Base-by-base conservation (phyloP, 2,329 filamentous ascomycete genomes). In the Fusarium sterilihyphosum region DNA sequence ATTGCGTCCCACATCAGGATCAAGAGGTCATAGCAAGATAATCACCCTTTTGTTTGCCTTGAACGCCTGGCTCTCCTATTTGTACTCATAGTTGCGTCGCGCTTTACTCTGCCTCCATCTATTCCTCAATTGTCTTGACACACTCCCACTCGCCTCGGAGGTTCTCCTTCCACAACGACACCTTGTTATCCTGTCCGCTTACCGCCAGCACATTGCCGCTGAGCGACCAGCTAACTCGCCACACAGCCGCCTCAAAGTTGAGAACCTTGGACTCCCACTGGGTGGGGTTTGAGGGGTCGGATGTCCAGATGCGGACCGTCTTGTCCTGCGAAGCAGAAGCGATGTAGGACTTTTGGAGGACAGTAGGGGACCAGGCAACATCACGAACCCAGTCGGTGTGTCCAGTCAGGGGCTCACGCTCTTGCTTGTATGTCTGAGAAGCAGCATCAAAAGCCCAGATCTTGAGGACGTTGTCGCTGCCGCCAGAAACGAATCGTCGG, bases 131-230 rank as follows among this genome's bases (percentile, higher is more conserved):
- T 68, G 94, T 95, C 90, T 98, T 98, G 76, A 98, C 94, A 80
- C 93, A 94, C 85, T 98, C 95, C 96, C 96, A 99, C 81, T 97
- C 94, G 63, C 96, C 96, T 82, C 93, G 93, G 78, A 99, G 86
- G 82, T 97, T 97, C 89, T 99, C 96, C 89, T 98, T 99, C 96
- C 96, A 99, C 83, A 99, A 84, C 61, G 93, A 97, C 64, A 99
- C 95, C 86, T 97, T 95, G 88, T 99, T 99, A 85, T 99, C 96
- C 33, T 93, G 94, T 44, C 94, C 94, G 81, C 93, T 96, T 72
- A 98, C 94, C 16, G 96, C 96, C 78, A 99, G 88, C 26, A 98
- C 95, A 82, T 99, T 99, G 60, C 96, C 96, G 83, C 94, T 98
- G 81, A 98, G 87, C 78, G 95, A 98, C 96, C 96, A 99, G 88